Conservation (phyloP, 257 asterid genomes). For the Craterostigma plantagineum region DNA sequence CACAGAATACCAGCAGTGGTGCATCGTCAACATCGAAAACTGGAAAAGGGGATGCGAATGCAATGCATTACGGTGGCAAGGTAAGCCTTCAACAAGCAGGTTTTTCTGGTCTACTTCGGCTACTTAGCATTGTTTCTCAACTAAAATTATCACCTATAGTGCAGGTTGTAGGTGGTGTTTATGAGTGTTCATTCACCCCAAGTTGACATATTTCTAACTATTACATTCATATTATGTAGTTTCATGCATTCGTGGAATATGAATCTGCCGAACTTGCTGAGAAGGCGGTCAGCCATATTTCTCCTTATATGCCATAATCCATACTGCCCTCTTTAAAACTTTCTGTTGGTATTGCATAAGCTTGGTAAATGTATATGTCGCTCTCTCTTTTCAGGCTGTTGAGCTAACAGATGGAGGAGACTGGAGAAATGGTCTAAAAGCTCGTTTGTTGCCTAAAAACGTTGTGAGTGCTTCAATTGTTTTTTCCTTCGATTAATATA, state of each 20-base stretch:
- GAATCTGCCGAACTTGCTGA: constrained; percentile 68
- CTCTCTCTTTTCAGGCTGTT: constrained; percentile 24
- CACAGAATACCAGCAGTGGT: constrained; percentile 38
- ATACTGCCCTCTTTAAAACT: too few relatives aligned
- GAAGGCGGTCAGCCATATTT: constrained; percentile 30
- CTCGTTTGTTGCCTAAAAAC: constrained; percentile 43
- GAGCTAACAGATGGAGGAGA: constrained; percentile 59
- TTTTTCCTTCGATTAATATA: neutral
- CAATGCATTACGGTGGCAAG: constrained; percentile 46
- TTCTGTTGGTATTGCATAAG: too few relatives aligned
- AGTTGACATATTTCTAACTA: constrained; percentile 1
- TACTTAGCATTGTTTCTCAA: neutral
- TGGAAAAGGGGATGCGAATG: constrained; percentile 56
- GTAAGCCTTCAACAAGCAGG: constrained; percentile 16
- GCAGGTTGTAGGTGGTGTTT: too few relatives aligned
- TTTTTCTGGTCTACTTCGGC: constrained; percentile 1
- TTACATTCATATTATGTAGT: constrained; percentile 28
- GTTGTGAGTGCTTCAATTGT: constrained; percentile 25
- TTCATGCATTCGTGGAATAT: constrained; percentile 85
- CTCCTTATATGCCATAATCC: neutral
- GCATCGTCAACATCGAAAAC: constrained; percentile 35
- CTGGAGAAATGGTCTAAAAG: constrained; percentile 86
- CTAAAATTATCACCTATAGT: too few relatives aligned
- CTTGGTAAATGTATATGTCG: neutral
- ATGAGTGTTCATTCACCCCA: too few relatives aligned